These are phyloP conservation scores for Begonia masoniana DNA, from an alignment of 306 rosid genomes.

Conservation along the genomic window DNA sequence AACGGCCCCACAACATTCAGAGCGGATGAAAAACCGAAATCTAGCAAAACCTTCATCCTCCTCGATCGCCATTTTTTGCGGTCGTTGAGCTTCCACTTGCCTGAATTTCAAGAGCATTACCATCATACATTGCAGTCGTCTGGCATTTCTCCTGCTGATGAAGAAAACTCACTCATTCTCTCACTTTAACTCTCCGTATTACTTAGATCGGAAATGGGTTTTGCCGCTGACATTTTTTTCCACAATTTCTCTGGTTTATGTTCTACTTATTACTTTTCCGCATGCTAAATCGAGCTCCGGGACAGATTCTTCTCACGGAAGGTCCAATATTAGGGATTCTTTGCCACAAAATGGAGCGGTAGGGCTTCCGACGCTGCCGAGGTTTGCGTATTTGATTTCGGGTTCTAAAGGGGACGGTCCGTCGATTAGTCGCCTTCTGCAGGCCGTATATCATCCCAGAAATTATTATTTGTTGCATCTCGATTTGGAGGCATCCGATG, in stretches of 20 bases:
- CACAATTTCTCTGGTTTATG: slow-evolving; percentile 21
- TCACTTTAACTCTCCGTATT: background rate
- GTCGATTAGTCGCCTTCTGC: slow-evolving; percentile 49
- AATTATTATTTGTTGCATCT: slow-evolving; percentile 73
- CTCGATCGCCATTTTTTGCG: too few relatives aligned
- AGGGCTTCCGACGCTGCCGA: slow-evolving; percentile 46
- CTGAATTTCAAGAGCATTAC: too few relatives aligned
- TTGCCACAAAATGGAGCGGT: slow-evolving; percentile 1
- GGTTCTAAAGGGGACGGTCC: slow-evolving; percentile 56
- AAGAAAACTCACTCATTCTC: slow-evolving; percentile 25
- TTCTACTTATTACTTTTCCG: slow-evolving; percentile 16
- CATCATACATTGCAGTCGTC: too few relatives aligned
- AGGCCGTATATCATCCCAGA: slow-evolving; percentile 72
- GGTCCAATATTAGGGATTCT: slow-evolving; percentile 9
- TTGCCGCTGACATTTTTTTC: slow-evolving; percentile 22
- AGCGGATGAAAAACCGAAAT: too few relatives aligned
- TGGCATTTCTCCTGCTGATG: slow-evolving; percentile 6
- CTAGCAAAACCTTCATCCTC: too few relatives aligned
- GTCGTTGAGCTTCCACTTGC: too few relatives aligned
- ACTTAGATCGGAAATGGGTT: slow-evolving; percentile 37
- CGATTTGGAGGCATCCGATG: slow-evolving; percentile 75
- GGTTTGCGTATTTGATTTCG: slow-evolving; percentile 54
- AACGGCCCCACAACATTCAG: too few relatives aligned
- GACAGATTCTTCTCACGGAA: slow-evolving; percentile 7
- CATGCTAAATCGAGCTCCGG: slow-evolving; percentile 21